Evolutionary conservation across 805 yeast genomes (phyloP), one percentile per base, ranked within the genome.

Genomic region (Zygosaccharomyces bisporus): DNA sequence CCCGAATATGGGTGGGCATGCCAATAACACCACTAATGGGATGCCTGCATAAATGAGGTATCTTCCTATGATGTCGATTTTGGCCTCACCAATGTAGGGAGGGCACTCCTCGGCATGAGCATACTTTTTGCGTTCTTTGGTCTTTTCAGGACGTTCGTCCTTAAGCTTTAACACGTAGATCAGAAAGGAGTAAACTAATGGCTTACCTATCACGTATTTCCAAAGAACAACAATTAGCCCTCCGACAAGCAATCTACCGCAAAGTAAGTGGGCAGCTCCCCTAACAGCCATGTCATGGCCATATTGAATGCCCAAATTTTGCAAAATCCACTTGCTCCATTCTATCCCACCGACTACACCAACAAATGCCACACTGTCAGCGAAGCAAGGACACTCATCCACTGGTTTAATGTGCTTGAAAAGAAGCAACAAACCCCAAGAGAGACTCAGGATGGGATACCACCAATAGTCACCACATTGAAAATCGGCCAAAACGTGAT

Each of bases 321-420:
- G 59, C 20, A 62, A 63, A 8, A 64, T 48, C 80, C 83, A 80
- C 53, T 76, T 78, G 14, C 81, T 73, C 19, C 83, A 51, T 49
- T 85, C 93, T 5, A 84, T 55, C 0, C 99, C 99, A 34, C 80
- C 68, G 12, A 89, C 70, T 34, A 90, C 97, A 3, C 96, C 96
- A 41, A 90, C 69, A 56, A 91, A 91, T 4, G 98, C 95, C 23
- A 91, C 95, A 14, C 89, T 80, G 61, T 91, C 99, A 58, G 90
- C 96, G 59, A 83, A 91, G 63, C 99, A 93, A 1, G 99, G 99
- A 60, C 99, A 91, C 53, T 82, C 84, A 55, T 93, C 99, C 16
- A 85, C 80, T 1, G 98, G 98, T 46, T 76, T 79, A 0, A 89
- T 85, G 65, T 89, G 95, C 33, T 73, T 64, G 54, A 83, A 80